Evolutionary conservation across 345 rosid species (phyloP), one percentile per base, ranked within the genome.

Genomic region (Pistacia integerrima): DNA sequence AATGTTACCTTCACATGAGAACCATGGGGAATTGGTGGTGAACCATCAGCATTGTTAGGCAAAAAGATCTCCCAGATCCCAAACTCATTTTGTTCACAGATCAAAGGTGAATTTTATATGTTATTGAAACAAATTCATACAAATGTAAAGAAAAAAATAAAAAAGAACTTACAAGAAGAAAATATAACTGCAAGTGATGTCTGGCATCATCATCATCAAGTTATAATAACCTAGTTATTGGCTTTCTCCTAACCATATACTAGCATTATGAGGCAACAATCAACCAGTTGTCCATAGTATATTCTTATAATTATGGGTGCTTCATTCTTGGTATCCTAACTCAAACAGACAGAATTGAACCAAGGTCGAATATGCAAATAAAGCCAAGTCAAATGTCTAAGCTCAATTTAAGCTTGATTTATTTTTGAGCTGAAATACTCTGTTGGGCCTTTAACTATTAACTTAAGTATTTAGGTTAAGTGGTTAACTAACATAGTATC

Each of bases 21-120:
- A 82, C 99, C 99, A 85, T 96, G 99, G 54, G 94, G 94, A 84
- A 96, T 92, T 83, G 97, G 81, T 22, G 94, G 80, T 38, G 97
- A 90, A 84, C 98, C 98, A 80, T 96, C 97, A 65, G 89, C 92
- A 81, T 91, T 82, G 84, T 92, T 96, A 17, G 97, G 99, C 84
- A 96, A 82, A 87, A 91, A 92, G 84, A 96, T 86, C 90, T 96
- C 97, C 97, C 99, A 96, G 56, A 93, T 89, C 72, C 98, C 99
- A 90, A 88, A 96, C 66, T 96, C 94, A 70, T 92, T 87, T 98
- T 96, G 93, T 79, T 64, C 44, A 64, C 74, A 75, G 14, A 66
- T 6, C 41, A 62, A 62, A 35, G 41, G 74, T 54, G 66, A 58
- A 38, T 73, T 62, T 41, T 41, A 20, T 64, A 38, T 16, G 8